phyloP scores from a whole-genome alignment of 345 rosid genomes.

The Citrus cavaleriei region DNA sequence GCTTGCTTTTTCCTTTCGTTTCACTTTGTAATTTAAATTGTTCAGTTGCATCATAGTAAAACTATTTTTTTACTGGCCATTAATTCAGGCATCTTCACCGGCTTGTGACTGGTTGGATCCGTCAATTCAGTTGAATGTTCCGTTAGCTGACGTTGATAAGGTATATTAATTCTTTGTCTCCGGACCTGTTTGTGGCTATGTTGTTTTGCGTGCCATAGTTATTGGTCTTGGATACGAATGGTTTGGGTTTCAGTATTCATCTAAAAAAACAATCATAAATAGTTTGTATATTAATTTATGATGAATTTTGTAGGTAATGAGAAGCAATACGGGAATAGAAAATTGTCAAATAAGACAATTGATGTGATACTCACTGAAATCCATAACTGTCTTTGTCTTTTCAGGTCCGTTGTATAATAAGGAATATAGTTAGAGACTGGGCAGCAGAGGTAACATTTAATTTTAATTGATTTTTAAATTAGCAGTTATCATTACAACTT shows the following conservation, averaged over 20 bases:
- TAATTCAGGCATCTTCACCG: slow-evolving; percentile 50
- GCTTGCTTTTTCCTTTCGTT: background rate
- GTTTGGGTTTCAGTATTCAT: background rate
- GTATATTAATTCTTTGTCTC: slow-evolving; percentile 26
- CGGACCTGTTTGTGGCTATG: background rate
- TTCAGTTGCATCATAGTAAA: background rate
- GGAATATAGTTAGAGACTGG: slow-evolving; percentile 99
- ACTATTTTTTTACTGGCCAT: slow-evolving; percentile 11
- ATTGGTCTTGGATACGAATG: background rate
- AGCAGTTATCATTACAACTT: slow-evolving; percentile 4
- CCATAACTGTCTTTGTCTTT: slow-evolving; percentile 9
- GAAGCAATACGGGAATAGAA: background rate
- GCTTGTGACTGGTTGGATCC: slow-evolving; percentile 65
- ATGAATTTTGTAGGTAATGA: background rate
- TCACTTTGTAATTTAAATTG: background rate
- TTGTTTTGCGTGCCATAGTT: background rate
- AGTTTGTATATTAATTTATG: background rate
- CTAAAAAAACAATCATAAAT: background rate
- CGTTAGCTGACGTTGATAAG: slow-evolving; percentile 96
- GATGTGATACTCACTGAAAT: background rate
- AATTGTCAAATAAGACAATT: background rate
- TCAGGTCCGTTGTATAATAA: slow-evolving; percentile 94
- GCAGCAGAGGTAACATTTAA: slow-evolving; percentile 75
- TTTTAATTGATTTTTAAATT: slow-evolving; percentile 7
- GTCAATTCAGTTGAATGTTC: slow-evolving; percentile 74